A percentile compares a stretch with the other conserved stretches of the same genome.
Conservation (phyloP, 129 eudicot species). For the Saussurea involucrata region DNA sequence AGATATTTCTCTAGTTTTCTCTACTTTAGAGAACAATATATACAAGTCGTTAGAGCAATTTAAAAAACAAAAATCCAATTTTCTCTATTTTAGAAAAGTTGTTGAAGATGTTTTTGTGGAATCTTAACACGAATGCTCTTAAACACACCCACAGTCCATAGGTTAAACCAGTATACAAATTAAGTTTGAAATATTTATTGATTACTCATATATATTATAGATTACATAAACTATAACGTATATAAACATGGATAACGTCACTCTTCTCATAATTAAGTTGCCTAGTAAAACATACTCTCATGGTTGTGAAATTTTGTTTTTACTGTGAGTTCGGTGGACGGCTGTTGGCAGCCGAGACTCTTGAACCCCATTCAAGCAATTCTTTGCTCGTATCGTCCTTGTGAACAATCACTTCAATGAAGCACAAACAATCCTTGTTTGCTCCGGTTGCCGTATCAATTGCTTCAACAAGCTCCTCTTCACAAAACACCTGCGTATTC, state of each 20-base stretch:
- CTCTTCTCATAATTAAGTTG: not conserved
- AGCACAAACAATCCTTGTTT: conserved; percentile 33
- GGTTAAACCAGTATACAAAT: too few species aligned
- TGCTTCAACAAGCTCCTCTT: conserved; percentile 38
- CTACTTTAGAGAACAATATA: too few species aligned
- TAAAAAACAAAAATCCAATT: too few species aligned
- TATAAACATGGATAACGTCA: not conserved
- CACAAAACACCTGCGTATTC: conserved; percentile 12
- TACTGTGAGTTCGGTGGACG: conserved; percentile 39
- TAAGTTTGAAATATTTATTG: not conserved
- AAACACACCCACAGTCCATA: too few species aligned
- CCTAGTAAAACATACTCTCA: not conserved
- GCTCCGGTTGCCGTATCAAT: conserved; percentile 29
- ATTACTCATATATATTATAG: not conserved
- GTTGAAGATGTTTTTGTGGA: too few species aligned
- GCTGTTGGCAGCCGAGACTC: conserved; percentile 37
- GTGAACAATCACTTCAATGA: conserved; percentile 42
- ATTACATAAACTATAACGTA: not conserved
- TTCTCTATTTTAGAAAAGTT: too few species aligned
- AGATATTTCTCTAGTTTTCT: too few species aligned
- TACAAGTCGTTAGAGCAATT: too few species aligned
- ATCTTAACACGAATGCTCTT: too few species aligned
- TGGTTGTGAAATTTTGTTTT: not conserved
- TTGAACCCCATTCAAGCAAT: conserved; percentile 44
- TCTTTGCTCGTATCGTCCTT: conserved; percentile 46